Conservation (phyloP, 345 rosid species). For the Syzygium oleosum region DNA sequence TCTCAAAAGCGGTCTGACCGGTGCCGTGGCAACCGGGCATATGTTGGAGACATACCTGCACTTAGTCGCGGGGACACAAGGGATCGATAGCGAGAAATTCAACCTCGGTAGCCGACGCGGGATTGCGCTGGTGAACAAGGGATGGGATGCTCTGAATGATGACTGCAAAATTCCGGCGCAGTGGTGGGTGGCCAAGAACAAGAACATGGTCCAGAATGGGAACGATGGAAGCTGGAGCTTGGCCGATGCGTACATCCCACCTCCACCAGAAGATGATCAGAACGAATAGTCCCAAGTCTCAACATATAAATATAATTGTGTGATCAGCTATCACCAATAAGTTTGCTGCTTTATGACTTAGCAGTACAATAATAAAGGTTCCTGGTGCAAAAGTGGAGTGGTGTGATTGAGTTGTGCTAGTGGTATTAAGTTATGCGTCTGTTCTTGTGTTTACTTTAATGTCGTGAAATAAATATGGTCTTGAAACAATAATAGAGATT, state of each 20-base stretch:
- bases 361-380: not conserved
- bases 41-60: constrained; percentile 54
- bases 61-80: constrained; percentile 69
- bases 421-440: not conserved
- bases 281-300: not conserved
- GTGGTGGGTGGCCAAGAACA: constrained; percentile 49
- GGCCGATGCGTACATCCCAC: not conserved
- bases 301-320: not conserved
- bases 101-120: constrained; percentile 35
- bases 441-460: not conserved
- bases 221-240: not conserved
- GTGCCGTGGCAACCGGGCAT: constrained; percentile 27
- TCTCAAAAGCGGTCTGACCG: not conserved
- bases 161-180: constrained; percentile 21
- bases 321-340: not conserved
- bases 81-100: constrained; percentile 30
- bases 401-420: not conserved
- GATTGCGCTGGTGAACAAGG: constrained; percentile 44
- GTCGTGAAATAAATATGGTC: not conserved
- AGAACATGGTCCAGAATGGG: constrained; percentile 47
- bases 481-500: not conserved
- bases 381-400: not conserved
- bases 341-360: not conserved
- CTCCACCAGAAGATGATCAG: not conserved
- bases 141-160: constrained; percentile 30